Conservation (phyloP, 768 basidiomycete species). For the Clitopilus passeckerianus region DNA sequence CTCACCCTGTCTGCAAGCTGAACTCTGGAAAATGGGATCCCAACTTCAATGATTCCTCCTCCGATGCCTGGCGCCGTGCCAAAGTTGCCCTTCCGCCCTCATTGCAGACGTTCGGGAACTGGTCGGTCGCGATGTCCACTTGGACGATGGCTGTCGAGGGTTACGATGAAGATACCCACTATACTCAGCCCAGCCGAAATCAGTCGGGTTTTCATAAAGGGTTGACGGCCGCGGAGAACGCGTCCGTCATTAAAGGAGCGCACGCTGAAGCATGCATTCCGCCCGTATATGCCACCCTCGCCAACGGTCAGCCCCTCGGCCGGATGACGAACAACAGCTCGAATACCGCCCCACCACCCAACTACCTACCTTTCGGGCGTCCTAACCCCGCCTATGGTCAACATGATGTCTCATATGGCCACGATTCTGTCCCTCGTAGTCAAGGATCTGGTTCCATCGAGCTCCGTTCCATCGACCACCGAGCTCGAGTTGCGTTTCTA, state of each 20-base stretch:
- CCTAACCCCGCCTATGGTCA: neutral
- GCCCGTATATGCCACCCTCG: conserved; percentile 46
- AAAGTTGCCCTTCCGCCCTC: conserved; percentile 60
- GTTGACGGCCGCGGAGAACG: conserved; percentile 77
- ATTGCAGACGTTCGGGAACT: conserved; percentile 64
- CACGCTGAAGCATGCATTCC: conserved; percentile 83
- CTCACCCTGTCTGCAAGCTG: conserved; percentile 63
- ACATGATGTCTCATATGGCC: neutral
- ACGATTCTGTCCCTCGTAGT: neutral
- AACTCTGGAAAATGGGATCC: conserved; percentile 15
- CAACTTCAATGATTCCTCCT: conserved; percentile 36
- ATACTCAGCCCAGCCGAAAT: conserved; percentile 18
- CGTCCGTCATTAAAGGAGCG: conserved; percentile 79
- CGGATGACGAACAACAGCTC: conserved; percentile 3
- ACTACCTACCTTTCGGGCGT: neutral
- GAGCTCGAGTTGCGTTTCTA: conserved; percentile 44
- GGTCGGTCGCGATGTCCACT: conserved; percentile 66
- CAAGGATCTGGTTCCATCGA: neutral
- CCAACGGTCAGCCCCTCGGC: conserved; percentile 12
- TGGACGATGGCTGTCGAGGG: conserved; percentile 67
- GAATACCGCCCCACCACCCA: neutral
- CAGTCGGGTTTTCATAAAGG: conserved; percentile 64
- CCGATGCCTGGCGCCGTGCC: conserved; percentile 47
- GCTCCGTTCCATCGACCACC: conserved; percentile 19
- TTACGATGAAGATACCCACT: conserved; percentile 56